Base-by-base conservation (phyloP, 768 basidiomycete species). In the Myochromella boudieri region DNA sequence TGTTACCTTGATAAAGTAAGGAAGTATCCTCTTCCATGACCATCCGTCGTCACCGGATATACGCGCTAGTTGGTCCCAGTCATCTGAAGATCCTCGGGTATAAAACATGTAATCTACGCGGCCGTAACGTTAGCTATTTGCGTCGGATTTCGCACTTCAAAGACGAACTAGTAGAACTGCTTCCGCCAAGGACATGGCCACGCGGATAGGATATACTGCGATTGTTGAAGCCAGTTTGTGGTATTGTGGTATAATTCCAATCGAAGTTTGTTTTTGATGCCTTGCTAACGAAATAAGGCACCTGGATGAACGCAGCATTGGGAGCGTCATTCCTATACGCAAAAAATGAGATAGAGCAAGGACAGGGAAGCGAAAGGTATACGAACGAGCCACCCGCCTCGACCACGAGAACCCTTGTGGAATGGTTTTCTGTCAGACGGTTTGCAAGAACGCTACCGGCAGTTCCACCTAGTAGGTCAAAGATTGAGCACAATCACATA, bases 231-330 rank as follows among this genome's bases (percentile, higher is more conserved):
- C 46, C 56, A 5, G 42, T n/a, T 51, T 69, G 68, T 1, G 60
- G 53, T 9, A 53, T 59, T 11, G 66, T 63, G 3, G 63, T 63
- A 37, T 58, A 67, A 46, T 67, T 67, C 65, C 65, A 65, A 39
- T 62, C 55, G 29, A 54, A 57, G 3, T 36, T 33, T 6, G 60
- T 56, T 10, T 53, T 48, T 1, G 54, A 36, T 12, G 43, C 37
- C 25, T 22, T 39, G 5, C 42, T 39, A 31, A 47, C 41, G n/a
- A 58, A 39, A 24, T 47, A 48, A 14, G 53, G 50, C 6, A 56
- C 52, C 3, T 29, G 10, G 9, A 43, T 44, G 8, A 39, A 28
- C 1, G 46, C 29, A n/a, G 40, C 39, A 12, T 37, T 27, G n/a
- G 42, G 26, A 42, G 39, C 46, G 6, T 49, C 38, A 6, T 36